Evolutionary conservation across 1,139 yeast genomes (phyloP).

Genomic region (Taphrina betulina): DNA sequence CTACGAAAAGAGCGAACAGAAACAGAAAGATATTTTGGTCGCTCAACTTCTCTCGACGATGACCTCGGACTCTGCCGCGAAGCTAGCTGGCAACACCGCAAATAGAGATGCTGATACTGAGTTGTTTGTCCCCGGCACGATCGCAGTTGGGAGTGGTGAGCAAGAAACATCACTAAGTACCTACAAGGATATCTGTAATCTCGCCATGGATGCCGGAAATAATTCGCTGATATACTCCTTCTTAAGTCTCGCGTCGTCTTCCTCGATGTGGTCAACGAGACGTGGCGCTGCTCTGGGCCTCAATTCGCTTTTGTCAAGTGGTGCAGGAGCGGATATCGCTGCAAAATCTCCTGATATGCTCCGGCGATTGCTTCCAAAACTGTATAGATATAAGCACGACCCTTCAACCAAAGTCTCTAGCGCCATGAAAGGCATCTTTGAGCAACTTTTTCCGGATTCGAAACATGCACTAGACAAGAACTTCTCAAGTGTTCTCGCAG

Average conservation of each 20-base stretch:
- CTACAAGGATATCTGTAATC: slow-evolving; percentile 41
- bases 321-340: slow-evolving; percentile 66
- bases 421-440: slow-evolving; percentile 90
- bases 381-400: slow-evolving; percentile 81
- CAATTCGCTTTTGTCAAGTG: slow-evolving; percentile 77
- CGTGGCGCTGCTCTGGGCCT: slow-evolving; percentile 93
- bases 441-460: slow-evolving; percentile 64
- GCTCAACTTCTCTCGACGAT: slow-evolving; percentile 75
- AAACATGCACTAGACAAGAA: slow-evolving; percentile 55
- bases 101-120: slow-evolving; percentile 71
- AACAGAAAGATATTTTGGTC: slow-evolving; percentile 69
- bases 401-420: slow-evolving; percentile 72
- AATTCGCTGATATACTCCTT: slow-evolving; percentile 73
- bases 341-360: slow-evolving; percentile 57
- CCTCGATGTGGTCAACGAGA: slow-evolving; percentile 88
- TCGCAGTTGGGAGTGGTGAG: slow-evolving; percentile 58
- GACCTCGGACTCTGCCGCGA: slow-evolving; percentile 46
- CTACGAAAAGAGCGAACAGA: slow-evolving; percentile 72
- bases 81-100: slow-evolving; percentile 47
- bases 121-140: slow-evolving; percentile 75
- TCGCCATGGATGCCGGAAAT: slow-evolving; percentile 85
- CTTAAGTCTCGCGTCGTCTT: slow-evolving; percentile 85
- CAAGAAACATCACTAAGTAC: slow-evolving; percentile 18
- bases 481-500: slow-evolving; percentile 61
- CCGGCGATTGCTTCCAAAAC: slow-evolving; percentile 68